Conservation (phyloP, 768 basidiomycete species). For the Amylocystis lapponica region DNA sequence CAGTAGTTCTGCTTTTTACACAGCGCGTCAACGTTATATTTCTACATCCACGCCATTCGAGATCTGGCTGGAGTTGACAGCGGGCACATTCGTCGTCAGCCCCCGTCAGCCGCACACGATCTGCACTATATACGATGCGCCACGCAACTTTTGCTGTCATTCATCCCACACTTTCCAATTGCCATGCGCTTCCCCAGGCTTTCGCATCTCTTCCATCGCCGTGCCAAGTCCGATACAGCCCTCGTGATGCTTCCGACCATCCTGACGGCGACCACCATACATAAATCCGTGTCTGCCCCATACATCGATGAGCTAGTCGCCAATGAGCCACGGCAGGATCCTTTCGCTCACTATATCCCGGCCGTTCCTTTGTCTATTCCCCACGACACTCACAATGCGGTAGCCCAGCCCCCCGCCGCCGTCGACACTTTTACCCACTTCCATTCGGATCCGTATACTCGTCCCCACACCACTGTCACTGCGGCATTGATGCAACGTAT, state of each 20-base stretch:
- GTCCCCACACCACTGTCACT: background rate
- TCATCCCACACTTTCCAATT: background rate
- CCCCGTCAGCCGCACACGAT: no score
- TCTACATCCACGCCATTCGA: no score
- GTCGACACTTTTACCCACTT: no score
- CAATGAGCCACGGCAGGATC: background rate
- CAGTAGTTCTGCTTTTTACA: no score
- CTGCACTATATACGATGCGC: no score
- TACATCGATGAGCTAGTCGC: constrained; percentile 6
- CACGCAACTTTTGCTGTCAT: no score
- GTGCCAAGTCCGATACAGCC: constrained; percentile 18
- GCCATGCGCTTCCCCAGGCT: constrained; percentile 21
- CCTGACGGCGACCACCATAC: constrained; percentile 1
- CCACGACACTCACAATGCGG: background rate
- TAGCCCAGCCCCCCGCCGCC: background rate
- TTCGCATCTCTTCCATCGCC: constrained; percentile 18
- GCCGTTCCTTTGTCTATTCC: constrained; percentile 4
- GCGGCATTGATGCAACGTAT: constrained; percentile 9
- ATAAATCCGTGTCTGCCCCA: constrained; percentile 12
- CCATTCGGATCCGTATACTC: background rate
- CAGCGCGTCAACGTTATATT: no score
- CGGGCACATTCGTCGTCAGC: no score
- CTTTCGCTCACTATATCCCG: constrained; percentile 5
- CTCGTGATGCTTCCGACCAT: constrained; percentile 12
- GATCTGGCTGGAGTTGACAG: no score